Base-by-base conservation (phyloP, 768 basidiomycete species). In the Rhizopogon vinicolor region DNA sequence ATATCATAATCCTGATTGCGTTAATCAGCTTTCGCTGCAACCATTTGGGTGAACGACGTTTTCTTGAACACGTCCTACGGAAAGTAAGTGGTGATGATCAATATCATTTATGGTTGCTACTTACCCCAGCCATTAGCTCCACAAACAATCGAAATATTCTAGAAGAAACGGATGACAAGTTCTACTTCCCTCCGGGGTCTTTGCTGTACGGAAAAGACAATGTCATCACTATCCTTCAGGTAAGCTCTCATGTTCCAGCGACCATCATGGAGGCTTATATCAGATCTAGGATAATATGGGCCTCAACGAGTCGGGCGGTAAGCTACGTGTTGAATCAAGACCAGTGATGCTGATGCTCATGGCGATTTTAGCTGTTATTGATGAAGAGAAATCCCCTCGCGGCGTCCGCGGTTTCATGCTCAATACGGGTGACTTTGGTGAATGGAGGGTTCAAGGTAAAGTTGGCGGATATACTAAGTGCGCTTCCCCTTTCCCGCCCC, bases 361-460 rank as follows among this genome's bases (percentile, higher is more conserved):
- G 25, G 40, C 28, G 13, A 33, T 18, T 48, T 7, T 55, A 78
- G 78, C 62, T 22, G 72, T 66, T 42, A 69, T 81, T 6, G 75
- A 89, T 57, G 69, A 76, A 28, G 79, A 84, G 10, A 91, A 87
- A 65, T 83, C 86, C 10, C 87, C 90, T 28, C 83, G 91, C 18
- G 91, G 91, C 2, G 77, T 93, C 37, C 81, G 88, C 8, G 89
- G 90, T 9, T 92, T 90, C 73, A 65, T 77, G 62, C 77, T 93
- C n/a, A 76, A 83, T 53, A 68, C 72, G 2, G 88, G 87, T 3
- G 72, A 73, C 33, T 88, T 89, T 51, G 73, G 72, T 9, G 68
- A 71, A 16, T 89, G 87, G 87, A 87, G 81, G 57, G 85, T 89
- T 0, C 87, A 89, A 70, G 87, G 87, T 13, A 89, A 89, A 66